phyloP scores from a whole-genome alignment of 2,329 filamentous ascomycete species.

The Neopestalotiopsis sp. region DNA sequence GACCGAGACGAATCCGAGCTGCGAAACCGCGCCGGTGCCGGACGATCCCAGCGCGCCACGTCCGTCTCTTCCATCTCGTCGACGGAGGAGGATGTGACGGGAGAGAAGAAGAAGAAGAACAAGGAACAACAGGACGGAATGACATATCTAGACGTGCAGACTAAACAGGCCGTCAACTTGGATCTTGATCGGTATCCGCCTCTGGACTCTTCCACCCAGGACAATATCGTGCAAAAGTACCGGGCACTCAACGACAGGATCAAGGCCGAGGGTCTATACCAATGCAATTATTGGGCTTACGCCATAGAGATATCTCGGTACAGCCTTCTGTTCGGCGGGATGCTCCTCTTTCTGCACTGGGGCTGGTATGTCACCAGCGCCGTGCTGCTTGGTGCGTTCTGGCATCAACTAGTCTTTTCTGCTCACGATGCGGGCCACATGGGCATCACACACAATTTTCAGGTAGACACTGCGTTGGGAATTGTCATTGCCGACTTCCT shows the following conservation, averaged over 20 bases:
- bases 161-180: constrained; percentile 74
- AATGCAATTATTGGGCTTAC: constrained; percentile 85
- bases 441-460: constrained; percentile 93
- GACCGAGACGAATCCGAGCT: constrained; percentile 42
- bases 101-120: constrained; percentile 30
- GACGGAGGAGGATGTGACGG: constrained; percentile 43
- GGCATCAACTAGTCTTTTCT: constrained; percentile 94
- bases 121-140: constrained; percentile 42
- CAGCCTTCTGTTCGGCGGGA: constrained; percentile 65
- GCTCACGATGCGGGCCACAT: constrained; percentile 97
- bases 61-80: constrained; percentile 67
- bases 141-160: constrained; percentile 74
- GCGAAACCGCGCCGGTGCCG: constrained; percentile 34
- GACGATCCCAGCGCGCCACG: constrained; percentile 39
- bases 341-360: constrained; percentile 64
- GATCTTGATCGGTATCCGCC: constrained; percentile 83
- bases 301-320: constrained; percentile 77
- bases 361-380: constrained; percentile 74
- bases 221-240: constrained; percentile 79
- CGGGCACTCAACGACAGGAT: constrained; percentile 76
- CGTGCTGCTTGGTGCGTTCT: constrained; percentile 78
- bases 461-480: constrained; percentile 81
- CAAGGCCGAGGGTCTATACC: constrained; percentile 75
- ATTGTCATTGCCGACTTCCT: constrained; percentile 90
- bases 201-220: constrained; percentile 75